phyloP scores from a whole-genome alignment of 192 early-diverging fungal species.

The Backusella circina region DNA sequence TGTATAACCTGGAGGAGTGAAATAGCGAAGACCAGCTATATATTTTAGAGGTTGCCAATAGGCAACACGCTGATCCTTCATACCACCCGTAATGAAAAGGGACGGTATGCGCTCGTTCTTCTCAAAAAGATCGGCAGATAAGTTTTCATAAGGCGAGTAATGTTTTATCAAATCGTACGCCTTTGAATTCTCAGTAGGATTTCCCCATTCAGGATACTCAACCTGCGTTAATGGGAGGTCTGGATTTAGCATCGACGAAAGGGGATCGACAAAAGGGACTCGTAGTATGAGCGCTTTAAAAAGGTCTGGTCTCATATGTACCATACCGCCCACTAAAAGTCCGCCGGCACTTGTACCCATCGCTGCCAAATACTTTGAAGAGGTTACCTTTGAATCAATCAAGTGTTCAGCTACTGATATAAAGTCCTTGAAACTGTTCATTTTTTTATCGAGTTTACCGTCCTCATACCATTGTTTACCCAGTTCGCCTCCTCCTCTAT shows the following conservation, averaged over 20 bases:
- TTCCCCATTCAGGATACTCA: conserved; percentile 77
- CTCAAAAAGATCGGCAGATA: conserved; percentile 11
- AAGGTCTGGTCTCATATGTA: conserved; percentile 52
- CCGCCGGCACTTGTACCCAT: conserved; percentile 80
- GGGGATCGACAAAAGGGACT: conserved; percentile 85
- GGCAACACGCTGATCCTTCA: conserved; percentile 77
- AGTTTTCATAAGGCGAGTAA: conserved; percentile 74
- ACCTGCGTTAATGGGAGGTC: conserved; percentile 67
- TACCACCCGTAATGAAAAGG: conserved; percentile 71
- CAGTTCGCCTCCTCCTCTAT: conserved; percentile 73
- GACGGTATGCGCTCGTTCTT: conserved; percentile 40
- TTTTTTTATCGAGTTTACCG: conserved; percentile 68
- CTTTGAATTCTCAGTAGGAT: conserved; percentile 47
- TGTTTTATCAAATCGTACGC: conserved; percentile 54
- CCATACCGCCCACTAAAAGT: conserved; percentile 63
- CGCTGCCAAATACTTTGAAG: conserved; percentile 51
- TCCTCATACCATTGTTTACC: conserved; percentile 76
- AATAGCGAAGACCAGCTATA: conserved; percentile 63
- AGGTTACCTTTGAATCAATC: conserved; percentile 54
- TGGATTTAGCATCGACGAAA: conserved; percentile 81
- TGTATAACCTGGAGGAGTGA: conserved; percentile 19
- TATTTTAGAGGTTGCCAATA: conserved; percentile 88
- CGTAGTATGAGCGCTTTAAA: conserved; percentile 72
- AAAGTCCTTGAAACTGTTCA: conserved; percentile 72
- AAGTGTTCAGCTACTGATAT: conserved; percentile 64